phyloP scores from a whole-genome alignment of 2,329 filamentous ascomycete genomes.

The Conoideocrella luteorostrata region DNA sequence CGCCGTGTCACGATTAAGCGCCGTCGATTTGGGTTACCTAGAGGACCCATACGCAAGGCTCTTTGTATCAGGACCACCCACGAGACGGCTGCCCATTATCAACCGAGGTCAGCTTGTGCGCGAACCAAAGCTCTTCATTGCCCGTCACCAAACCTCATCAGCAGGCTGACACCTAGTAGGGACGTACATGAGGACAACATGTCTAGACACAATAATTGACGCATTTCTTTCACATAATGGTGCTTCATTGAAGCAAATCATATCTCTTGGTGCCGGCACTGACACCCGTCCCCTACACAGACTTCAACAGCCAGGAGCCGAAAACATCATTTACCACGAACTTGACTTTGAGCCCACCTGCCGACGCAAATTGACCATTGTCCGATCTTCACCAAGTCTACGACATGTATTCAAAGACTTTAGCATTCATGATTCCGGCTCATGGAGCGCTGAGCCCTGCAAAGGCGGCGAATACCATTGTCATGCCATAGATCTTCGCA shows the following conservation, averaged over 20 bases:
- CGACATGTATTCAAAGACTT: conserved; percentile 32
- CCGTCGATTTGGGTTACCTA: conserved; percentile 79
- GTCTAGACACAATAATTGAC: conserved; percentile 71
- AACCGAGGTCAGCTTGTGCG: conserved; percentile 64
- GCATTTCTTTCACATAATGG: conserved; percentile 54
- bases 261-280: conserved; percentile 89
- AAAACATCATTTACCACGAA: conserved; percentile 73
- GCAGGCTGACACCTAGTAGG: conserved; percentile 41
- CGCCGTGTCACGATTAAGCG: conserved; percentile 80
- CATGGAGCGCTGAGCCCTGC: conserved; percentile 37
- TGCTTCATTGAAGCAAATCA: conserved; percentile 58
- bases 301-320: conserved; percentile 36
- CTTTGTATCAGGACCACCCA: conserved; percentile 55
- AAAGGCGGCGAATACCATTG: conserved; percentile 42
- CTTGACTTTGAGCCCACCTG: conserved; percentile 78
- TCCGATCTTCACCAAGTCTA: conserved; percentile 40
- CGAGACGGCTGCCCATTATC: conserved; percentile 78
- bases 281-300: conserved; percentile 85
- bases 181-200: conserved; percentile 84
- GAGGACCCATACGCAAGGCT: conserved; percentile 69
- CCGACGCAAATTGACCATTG: conserved; percentile 54
- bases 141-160: neutral
- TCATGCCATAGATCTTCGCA: conserved; percentile 66
- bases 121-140: neutral
- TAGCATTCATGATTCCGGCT: conserved; percentile 21